Base-by-base conservation (phyloP, 441 rosid species). In the Erodium chrysanthum region DNA sequence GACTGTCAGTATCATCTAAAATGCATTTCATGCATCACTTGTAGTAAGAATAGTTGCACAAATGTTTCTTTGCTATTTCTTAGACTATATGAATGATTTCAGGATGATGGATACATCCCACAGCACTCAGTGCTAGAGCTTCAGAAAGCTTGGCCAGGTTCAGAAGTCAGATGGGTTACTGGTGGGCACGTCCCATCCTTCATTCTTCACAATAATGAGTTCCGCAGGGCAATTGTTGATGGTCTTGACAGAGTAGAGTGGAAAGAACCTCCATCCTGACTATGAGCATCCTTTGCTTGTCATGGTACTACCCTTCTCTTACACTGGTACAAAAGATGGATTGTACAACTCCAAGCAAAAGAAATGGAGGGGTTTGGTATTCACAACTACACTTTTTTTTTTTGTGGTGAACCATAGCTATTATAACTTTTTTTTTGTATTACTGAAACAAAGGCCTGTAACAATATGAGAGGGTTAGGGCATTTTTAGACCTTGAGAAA, bases 51-150 rank as follows among this genome's bases (percentile, higher is more conserved):
- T 33, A 33, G 40, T 33, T 33, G 5, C 40, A 33, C 40, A 33
- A 33, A 33, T 33, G 8, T 0, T 33, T 42, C 12, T 42, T 9
- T 35, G 69, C 17, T 22, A 52, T 52, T 52, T 62, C 40, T 60
- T 66, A 66, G 60, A 58, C 17, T 31, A 8, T 8, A n/a, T 63
- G 37, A 18, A 11, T 71, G 62, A n/a, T 62, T 75, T 40, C 73
- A 92, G 98, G 98, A 93, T 78, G 98, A 93, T 71, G 98, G 95
- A 18, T 93, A 93, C 83, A 91, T 93, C 70, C 98, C 98, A 0
- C 88, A 86, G 64, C 92, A 89, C 81, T 93, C 98, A 0, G 96
- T 89, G 70, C 66, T 89, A 82, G 95, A 88, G 85, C 95, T 93
- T 72, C 91, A 93, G 70, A 93, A 93, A 78, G 97, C 97, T 21